phyloP scores from a whole-genome alignment of 768 basidiomycete genomes.

The Tricholoma matsutake region DNA sequence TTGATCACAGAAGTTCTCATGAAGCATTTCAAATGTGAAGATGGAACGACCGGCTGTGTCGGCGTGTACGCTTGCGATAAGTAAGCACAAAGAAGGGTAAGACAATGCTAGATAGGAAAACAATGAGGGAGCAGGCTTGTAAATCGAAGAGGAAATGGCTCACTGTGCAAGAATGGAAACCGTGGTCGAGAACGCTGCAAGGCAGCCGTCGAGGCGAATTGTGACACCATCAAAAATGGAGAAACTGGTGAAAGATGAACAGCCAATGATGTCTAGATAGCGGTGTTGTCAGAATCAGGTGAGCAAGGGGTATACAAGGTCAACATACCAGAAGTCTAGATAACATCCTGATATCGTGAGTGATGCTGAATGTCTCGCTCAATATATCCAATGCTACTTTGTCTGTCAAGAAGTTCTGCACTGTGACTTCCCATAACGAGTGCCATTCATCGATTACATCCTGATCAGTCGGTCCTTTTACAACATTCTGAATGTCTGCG shows the following conservation, averaged over 20 bases:
- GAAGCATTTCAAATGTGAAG: constrained; percentile 91
- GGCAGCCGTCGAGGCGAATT: constrained; percentile 40
- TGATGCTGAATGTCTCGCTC: constrained; percentile 59
- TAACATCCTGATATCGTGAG: constrained; percentile 57
- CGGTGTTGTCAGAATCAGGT: neutral
- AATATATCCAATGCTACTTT: constrained; percentile 41
- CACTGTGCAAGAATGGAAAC: constrained; percentile 55
- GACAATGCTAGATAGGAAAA: constrained; percentile 49
- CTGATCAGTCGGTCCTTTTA: constrained; percentile 17
- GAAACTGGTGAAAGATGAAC: constrained; percentile 44
- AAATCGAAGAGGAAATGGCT: constrained; percentile 16
- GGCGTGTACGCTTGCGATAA: constrained; percentile 82
- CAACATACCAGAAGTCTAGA: constrained; percentile 57
- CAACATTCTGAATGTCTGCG: constrained; percentile 20
- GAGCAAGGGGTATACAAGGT: neutral
- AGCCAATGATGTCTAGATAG: constrained; percentile 40
- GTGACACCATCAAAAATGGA: constrained; percentile 50
- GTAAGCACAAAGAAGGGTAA: constrained; percentile 77
- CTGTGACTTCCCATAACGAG: constrained; percentile 50
- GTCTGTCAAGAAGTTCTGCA: constrained; percentile 58
- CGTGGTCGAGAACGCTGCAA: constrained; percentile 56
- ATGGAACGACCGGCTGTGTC: constrained; percentile 70
- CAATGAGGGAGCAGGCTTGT: neutral
- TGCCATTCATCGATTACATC: constrained; percentile 52
- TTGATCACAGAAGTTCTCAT: constrained; percentile 75